A percentile compares a stretch with the other conserved stretches of the same genome.
These are phyloP conservation scores for Teratosphaeria zuluensis DNA, from an alignment of 2,329 filamentous ascomycete species.

Conservation along the genomic window DNA sequence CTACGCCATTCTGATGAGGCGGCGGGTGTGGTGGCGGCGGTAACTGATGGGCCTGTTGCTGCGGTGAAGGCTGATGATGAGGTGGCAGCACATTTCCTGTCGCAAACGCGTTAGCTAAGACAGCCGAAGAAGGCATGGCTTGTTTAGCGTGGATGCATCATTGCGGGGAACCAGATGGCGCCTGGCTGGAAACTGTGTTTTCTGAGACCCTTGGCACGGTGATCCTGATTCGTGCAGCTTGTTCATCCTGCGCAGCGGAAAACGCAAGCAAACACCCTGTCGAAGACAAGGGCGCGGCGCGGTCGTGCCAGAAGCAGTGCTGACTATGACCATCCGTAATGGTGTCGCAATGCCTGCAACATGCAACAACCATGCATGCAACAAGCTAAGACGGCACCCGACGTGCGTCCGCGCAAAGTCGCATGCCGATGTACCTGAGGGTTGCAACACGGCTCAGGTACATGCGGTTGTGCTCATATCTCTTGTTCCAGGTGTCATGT, in stretches of 20 bases:
- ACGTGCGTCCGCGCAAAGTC: not conserved
- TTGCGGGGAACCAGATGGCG: not conserved
- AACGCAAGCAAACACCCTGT: not conserved
- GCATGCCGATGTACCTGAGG: not conserved
- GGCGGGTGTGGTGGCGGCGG: conserved; percentile 14
- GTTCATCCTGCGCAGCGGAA: not conserved
- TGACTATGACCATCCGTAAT: not conserved
- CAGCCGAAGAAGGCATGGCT: not conserved
- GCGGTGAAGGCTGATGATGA: conserved; percentile 11
- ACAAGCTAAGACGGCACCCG: not conserved
- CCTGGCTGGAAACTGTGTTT: not conserved
- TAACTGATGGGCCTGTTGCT: conserved; percentile 12
- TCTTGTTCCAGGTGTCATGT: not conserved
- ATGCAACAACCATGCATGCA: not conserved
- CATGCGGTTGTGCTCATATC: not conserved
- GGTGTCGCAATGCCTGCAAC: not conserved
- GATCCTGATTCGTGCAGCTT: conserved; percentile 1
- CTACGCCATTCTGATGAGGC: conserved; percentile 17
- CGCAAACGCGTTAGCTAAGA: conserved; percentile 1
- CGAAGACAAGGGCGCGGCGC: not conserved
- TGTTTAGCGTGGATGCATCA: not conserved
- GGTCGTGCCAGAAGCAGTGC: not conserved
- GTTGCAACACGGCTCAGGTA: not conserved
- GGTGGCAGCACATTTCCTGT: not conserved
- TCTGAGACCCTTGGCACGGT: not conserved